Evolutionary conservation across 148 eudicot species (phyloP).

Genomic region (Vaccinium darrowii): DNA sequence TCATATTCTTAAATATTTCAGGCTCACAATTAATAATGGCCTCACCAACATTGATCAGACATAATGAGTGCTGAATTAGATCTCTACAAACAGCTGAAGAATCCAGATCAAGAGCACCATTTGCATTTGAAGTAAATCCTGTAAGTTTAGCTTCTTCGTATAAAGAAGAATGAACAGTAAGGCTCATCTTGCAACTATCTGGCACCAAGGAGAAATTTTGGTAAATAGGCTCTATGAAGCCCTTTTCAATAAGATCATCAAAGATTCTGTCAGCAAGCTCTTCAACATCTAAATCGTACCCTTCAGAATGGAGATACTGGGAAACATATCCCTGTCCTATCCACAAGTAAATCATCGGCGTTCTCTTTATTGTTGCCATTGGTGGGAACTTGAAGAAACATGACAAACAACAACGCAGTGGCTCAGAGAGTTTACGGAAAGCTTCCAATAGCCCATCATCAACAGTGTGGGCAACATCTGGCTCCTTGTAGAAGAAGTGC

Average conservation of each 20-base stretch:
- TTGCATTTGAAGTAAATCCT: background rate
- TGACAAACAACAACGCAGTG: background rate
- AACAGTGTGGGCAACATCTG: background rate
- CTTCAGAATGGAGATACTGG: background rate
- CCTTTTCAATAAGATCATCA: slow-evolving; percentile 18
- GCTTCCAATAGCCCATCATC: too few species aligned
- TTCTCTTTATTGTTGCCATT: background rate
- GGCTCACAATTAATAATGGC: slow-evolving; percentile 20
- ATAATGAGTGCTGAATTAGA: rapidly evolving
- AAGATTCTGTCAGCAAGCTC: slow-evolving; percentile 16
- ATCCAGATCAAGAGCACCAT: background rate
- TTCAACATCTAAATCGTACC: background rate
- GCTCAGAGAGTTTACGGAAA: too few species aligned
- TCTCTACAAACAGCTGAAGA: rapidly evolving
- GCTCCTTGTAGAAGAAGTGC: background rate
- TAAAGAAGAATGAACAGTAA: background rate
- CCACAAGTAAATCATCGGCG: background rate
- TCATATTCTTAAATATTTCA: slow-evolving; percentile 34
- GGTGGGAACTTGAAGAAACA: background rate
- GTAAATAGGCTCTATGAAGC: slow-evolving; percentile 23
- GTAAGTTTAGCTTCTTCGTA: background rate
- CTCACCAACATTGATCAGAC: slow-evolving; percentile 34
- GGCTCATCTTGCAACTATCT: background rate
- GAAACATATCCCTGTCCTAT: background rate
- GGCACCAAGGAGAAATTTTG: slow-evolving; percentile 14